phyloP scores from a whole-genome alignment of 2,329 filamentous ascomycete genomes.

The Xylariaceae sp. region DNA sequence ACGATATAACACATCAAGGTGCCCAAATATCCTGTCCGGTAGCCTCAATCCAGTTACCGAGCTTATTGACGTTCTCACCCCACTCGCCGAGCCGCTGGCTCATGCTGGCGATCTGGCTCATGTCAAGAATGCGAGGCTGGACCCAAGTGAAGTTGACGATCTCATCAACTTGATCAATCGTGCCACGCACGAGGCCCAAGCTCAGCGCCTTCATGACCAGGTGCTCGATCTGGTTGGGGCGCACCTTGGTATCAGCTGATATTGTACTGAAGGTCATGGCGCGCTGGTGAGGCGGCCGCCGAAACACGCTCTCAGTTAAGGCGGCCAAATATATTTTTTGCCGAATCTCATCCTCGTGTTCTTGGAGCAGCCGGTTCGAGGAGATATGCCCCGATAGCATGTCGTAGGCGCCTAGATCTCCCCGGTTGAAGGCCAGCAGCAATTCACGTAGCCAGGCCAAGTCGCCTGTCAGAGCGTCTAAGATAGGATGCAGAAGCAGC shows the following conservation, averaged over 20 bases:
- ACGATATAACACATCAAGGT: constrained; percentile 50
- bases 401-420: constrained; percentile 88
- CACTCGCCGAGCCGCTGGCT: constrained; percentile 86
- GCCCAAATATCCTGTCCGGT: constrained; percentile 97
- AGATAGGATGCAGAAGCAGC: constrained; percentile 94
- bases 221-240: constrained; percentile 92
- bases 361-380: constrained; percentile 78
- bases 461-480: constrained; percentile 81
- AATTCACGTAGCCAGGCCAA: constrained; percentile 91
- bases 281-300: constrained; percentile 91
- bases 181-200: constrained; percentile 85
- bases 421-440: constrained; percentile 97
- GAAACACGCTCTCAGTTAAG: constrained; percentile 94
- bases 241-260: constrained; percentile 89
- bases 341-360: constrained; percentile 84
- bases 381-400: constrained; percentile 80
- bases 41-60: constrained; percentile 96
- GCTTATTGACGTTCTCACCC: constrained; percentile 93
- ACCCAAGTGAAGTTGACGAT: constrained; percentile 98
- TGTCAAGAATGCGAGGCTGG: constrained; percentile 96
- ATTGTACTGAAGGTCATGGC: constrained; percentile 93
- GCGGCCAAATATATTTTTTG: constrained; percentile 98
- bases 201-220: constrained; percentile 99
- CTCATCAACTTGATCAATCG: constrained; percentile 94
- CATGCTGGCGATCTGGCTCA: constrained; percentile 95